Evolutionary conservation across 306 rosid genomes (phyloP), one percentile per base, ranked within the genome.

Genomic region (Cercis canadensis): DNA sequence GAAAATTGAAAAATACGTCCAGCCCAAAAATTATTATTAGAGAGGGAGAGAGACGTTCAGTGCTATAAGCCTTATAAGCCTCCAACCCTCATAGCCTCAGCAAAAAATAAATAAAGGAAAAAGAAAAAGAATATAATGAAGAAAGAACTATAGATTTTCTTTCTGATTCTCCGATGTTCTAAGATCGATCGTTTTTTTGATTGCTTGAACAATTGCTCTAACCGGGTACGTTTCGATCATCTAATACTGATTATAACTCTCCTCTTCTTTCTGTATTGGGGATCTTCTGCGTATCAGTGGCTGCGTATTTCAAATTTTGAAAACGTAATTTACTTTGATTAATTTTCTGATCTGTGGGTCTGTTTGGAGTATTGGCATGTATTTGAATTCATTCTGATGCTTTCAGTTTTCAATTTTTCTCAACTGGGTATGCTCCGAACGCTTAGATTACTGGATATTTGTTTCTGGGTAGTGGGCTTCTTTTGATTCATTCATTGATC

Each of bases 201-300:
- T 88, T 90, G 29, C 77, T 83, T 39, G 62, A 76, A 58, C 75
- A 56, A 71, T 73, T 67, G 52, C 69, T 71, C 56, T 55, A 59
- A 82, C 82, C 89, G 39, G 89, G 89, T 86, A 72, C 46, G 83
- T 83, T 45, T 82, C 78, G 77, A 83, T 86, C 75, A 33, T 83
- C 45, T 5, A 43, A 17, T 59, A 62, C 75, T 57, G 80, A 68
- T 67, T 76, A 55, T 33, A 62, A 10, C 17, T 73, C 63, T 29
- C 17, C 4, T 60, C 74, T 75, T 84, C 57, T 59, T 58, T 34
- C 69, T 65, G 55, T 81, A 21, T 84, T 72, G 65, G 69, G 79
- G 83, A 87, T 87, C 87, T 86, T 86, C 55, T 67, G 41, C 18
- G 37, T 57, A 60, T 53, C 65, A 73, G 13, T 76, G 73, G 16